These are phyloP conservation scores for Corchorus olitorius DNA, from an alignment of 345 rosid species.

Conservation along the genomic window DNA sequence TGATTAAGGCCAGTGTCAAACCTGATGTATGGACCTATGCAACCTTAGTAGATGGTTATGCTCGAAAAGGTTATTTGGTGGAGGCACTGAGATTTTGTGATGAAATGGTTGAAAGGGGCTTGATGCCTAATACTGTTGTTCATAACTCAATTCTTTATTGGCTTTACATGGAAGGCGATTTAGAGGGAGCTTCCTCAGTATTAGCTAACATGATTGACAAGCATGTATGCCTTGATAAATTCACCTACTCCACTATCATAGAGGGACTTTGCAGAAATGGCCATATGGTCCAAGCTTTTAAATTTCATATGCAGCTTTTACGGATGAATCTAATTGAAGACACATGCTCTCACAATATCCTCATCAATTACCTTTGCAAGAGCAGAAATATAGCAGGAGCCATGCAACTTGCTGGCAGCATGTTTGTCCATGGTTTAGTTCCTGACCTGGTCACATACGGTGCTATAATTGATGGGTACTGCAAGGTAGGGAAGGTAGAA, in stretches of 20 bases:
- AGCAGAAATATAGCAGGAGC: conserved; percentile 42
- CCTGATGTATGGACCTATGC: conserved; percentile 66
- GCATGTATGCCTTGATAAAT: conserved; percentile 38
- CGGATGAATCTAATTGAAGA: conserved; percentile 51
- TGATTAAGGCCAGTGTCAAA: conserved; percentile 51
- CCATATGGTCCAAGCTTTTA: conserved; percentile 43
- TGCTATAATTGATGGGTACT: conserved; percentile 59
- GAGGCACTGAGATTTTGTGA: conserved; percentile 57
- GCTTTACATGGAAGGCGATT: conserved; percentile 58
- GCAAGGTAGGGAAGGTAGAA: conserved; percentile 58
- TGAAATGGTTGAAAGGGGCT: conserved; percentile 61
- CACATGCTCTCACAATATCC: conserved; percentile 52
- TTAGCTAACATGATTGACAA: conserved; percentile 54
- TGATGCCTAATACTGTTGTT: conserved; percentile 53
- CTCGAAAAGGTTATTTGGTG: conserved; percentile 52
- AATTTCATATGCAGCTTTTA: conserved; percentile 44
- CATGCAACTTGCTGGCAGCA: conserved; percentile 50
- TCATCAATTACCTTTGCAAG: conserved; percentile 51
- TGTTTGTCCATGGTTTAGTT: conserved; percentile 56
- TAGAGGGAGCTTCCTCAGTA: conserved; percentile 45
- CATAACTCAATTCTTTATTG: conserved; percentile 63
- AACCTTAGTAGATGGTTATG: conserved; percentile 63
- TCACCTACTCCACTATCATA: conserved; percentile 52
- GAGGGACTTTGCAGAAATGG: conserved; percentile 56
- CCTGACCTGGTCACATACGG: conserved; percentile 60